Evolutionary conservation across 805 yeast genomes (phyloP).

Genomic region (Candida sonorensis): DNA sequence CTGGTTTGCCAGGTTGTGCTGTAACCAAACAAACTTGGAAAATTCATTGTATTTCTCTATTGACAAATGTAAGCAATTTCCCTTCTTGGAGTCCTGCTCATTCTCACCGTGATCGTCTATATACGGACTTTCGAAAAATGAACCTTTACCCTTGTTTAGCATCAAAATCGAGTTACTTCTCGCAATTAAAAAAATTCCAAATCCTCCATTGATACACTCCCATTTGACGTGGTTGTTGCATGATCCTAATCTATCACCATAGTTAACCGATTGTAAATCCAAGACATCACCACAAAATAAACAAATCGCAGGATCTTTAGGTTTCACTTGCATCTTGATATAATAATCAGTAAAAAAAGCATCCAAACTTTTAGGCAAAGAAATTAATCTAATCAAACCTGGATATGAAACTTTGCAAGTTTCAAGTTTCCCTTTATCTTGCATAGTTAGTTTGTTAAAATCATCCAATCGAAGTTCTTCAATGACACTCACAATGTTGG

Average conservation of each 20-base stretch:
- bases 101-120: slow-evolving; percentile 82
- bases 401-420: slow-evolving; percentile 48
- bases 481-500: slow-evolving; percentile 27
- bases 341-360: slow-evolving; percentile 57
- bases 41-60: slow-evolving; percentile 57
- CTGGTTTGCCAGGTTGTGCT: slow-evolving; percentile 67
- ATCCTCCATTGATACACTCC: slow-evolving; percentile 53
- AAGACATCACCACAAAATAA: slow-evolving; percentile 70
- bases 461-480: slow-evolving; percentile 9
- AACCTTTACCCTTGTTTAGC: slow-evolving; percentile 69
- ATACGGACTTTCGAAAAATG: slow-evolving; percentile 80
- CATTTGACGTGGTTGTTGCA: slow-evolving; percentile 66
- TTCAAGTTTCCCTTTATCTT: slow-evolving; percentile 7
- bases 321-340: slow-evolving; percentile 35
- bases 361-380: slow-evolving; percentile 63
- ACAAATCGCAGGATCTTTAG: slow-evolving; percentile 79
- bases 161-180: slow-evolving; percentile 58
- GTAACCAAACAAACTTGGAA: slow-evolving; percentile 64
- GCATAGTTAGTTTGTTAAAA: slow-evolving; percentile 5
- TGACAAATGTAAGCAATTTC: slow-evolving; percentile 65
- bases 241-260: slow-evolving; percentile 58
- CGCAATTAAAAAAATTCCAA: slow-evolving; percentile 72
- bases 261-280: slow-evolving; percentile 56
- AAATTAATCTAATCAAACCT: slow-evolving; percentile 51
- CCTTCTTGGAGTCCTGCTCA: slow-evolving; percentile 65